Evolutionary conservation across 352 stramenopile species (phyloP).

Genomic region (Phytophthora capsici): DNA sequence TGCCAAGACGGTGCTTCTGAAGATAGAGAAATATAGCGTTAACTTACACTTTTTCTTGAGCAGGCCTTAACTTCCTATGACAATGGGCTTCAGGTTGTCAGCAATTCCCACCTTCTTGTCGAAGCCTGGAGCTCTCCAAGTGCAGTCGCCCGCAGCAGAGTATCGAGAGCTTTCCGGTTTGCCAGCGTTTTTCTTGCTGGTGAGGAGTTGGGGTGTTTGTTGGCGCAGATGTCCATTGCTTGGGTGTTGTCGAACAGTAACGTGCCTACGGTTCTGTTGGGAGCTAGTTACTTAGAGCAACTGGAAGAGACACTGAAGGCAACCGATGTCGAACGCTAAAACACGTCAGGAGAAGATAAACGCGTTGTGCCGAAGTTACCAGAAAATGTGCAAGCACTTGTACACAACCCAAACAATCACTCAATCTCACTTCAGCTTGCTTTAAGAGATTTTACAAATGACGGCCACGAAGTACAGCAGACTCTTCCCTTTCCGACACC

Average conservation of each 20-base stretch:
- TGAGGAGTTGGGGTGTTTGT: not conserved
- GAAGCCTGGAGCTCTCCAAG: not conserved
- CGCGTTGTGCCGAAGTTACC: slow-evolving; percentile 4
- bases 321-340: not conserved
- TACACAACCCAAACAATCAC: not conserved
- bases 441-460: not conserved
- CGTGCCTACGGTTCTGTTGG: slow-evolving; percentile 14
- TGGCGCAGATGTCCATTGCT: slow-evolving; percentile 12
- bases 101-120: not conserved
- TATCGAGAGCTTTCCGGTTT: too few relatives aligned
- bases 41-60: too few relatives aligned
- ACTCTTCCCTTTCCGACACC: slow-evolving; percentile 1
- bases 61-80: too few relatives aligned
- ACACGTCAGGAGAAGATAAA: slow-evolving; percentile 6
- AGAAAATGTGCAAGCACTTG: not conserved
- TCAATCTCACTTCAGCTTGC: not conserved
- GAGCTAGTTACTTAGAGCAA: slow-evolving; percentile 5
- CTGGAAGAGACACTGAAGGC: slow-evolving; percentile 13
- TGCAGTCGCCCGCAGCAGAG: too few relatives aligned
- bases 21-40: slow-evolving; percentile 25
- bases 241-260: slow-evolving; percentile 10
- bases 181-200: too few relatives aligned
- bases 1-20: slow-evolving; percentile 8
- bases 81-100: not conserved
- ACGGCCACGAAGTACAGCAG: not conserved